phyloP scores from a whole-genome alignment of 331 rosid genomes.

The Malus hybrid region DNA sequence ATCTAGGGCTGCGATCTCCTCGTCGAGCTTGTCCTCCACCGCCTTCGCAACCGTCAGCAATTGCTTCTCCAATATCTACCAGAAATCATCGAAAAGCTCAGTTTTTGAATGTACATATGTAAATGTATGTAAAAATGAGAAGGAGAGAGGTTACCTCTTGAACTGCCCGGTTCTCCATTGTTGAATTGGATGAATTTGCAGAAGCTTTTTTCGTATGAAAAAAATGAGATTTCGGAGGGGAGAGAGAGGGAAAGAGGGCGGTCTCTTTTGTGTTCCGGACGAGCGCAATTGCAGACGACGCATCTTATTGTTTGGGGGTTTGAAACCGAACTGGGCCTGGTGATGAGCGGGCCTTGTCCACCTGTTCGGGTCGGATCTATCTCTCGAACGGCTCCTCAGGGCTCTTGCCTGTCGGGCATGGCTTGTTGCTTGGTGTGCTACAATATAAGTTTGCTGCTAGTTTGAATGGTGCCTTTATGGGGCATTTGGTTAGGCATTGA shows the following conservation, averaged over 20 bases:
- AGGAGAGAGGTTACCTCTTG: background rate
- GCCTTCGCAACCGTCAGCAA: constrained; percentile 80
- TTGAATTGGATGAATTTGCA: background rate
- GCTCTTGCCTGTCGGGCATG: no score
- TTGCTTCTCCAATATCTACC: constrained; percentile 67
- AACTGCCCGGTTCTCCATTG: constrained; percentile 14
- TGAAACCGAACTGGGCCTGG: background rate
- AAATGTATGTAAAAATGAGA: background rate
- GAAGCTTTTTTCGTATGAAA: background rate
- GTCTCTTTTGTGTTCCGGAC: background rate
- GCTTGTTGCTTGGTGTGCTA: no score
- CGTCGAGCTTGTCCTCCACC: constrained; percentile 85
- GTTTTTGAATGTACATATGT: background rate
- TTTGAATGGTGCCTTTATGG: no score
- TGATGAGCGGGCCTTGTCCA: no score
- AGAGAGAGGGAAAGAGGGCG: background rate
- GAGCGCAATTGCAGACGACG: background rate
- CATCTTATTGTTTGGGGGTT: background rate
- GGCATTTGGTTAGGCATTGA: no score
- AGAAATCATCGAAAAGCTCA: background rate
- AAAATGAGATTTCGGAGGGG: constrained; percentile 1
- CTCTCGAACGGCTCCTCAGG: no score
- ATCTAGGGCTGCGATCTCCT: constrained; percentile 77
- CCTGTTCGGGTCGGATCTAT: no score
- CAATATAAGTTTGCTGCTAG: no score